Evolutionary conservation across 352 stramenopile genomes (phyloP), one percentile per base, ranked within the genome.

Genomic region (Pythium phragmiticola): DNA sequence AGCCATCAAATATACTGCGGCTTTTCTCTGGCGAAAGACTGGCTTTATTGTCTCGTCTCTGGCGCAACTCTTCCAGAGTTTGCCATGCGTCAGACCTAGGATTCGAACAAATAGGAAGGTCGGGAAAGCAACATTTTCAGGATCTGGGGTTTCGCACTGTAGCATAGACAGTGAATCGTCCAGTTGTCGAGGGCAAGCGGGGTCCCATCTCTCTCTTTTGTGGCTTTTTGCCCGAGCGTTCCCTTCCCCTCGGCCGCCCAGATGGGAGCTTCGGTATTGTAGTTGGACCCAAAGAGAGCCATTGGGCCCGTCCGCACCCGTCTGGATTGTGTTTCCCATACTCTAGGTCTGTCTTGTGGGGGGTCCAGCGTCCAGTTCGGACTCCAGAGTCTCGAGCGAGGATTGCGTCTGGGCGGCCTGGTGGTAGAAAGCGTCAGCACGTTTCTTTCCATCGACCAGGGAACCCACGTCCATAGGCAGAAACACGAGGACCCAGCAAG

Each of bases 381-480:
- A 30, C 26, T 30, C 26, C 3, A 60, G 49, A 66, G 37, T 61
- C 13, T 33, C 28, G 21, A 46, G 37, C 26, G 34, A 14, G 11
- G 34, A 14, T 39, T 39, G 34, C 34, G n/a, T 41, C 36, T 30
- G 17, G 12, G 28, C 28, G 11, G 33, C 21, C 54, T 8, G 21
- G 34, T 13, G 34, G 7, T 39, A 47, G 61, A 66, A 70, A 57
- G 64, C 57, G 50, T 28, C 50, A 30, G 51, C 50, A 70, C 56
- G 42, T 62, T 70, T 70, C 64, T 55, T 70, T 70, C 64, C 59
- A 65, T 57, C 61, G 57, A 53, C 58, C 47, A 9, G 19, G 19
- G 41, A 42, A 21, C 14, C 13, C 8, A 19, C 39, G 33, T 19
- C 60, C 63, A 69, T 21, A 49, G 48, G 30, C 21, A 60, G 47